These are phyloP conservation scores for Wallacemonas rigidus DNA, from an alignment of 208 protist genomes.

Conservation along the genomic window DNA sequence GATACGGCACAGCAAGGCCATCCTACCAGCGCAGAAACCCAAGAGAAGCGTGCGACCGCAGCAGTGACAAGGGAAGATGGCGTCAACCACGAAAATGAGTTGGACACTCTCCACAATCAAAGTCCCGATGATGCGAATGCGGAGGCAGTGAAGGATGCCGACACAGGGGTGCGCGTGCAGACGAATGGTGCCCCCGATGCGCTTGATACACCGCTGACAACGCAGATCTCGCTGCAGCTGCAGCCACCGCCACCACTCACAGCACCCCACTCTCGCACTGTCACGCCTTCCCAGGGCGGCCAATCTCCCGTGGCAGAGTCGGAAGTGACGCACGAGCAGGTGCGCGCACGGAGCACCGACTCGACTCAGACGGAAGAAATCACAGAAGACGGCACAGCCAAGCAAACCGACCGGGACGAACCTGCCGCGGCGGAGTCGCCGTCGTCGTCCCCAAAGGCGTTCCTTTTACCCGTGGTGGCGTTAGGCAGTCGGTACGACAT, in stretches of 20 bases:
- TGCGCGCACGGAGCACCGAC: too few relatives aligned
- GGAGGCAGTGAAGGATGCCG: neutral
- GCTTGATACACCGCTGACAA: neutral
- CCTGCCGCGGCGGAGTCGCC: neutral
- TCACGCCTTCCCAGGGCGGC: neutral
- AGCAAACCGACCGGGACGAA: neutral
- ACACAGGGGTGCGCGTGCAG: neutral
- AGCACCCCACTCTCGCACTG: neutral
- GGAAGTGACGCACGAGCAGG: neutral
- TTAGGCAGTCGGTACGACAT: constrained; percentile 35
- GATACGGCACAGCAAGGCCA: neutral
- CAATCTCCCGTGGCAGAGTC: neutral
- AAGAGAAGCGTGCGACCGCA: too few relatives aligned
- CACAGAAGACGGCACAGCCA: neutral
- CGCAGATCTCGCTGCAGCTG: neutral
- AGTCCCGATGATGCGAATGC: too few relatives aligned
- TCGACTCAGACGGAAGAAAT: too few relatives aligned
- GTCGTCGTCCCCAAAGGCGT: constrained; percentile 5
- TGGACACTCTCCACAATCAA: too few relatives aligned
- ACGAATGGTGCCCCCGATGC: neutral
- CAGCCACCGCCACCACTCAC: neutral
- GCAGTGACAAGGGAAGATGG: too few relatives aligned
- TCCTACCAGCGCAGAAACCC: neutral
- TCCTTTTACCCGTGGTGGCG: constrained; percentile 27
- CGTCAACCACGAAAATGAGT: too few relatives aligned